A percentile compares a stretch with the other conserved stretches of the same genome.
Evolutionary conservation across 129 eudicot genomes (phyloP).

Genomic region (Mikania micrantha): DNA sequence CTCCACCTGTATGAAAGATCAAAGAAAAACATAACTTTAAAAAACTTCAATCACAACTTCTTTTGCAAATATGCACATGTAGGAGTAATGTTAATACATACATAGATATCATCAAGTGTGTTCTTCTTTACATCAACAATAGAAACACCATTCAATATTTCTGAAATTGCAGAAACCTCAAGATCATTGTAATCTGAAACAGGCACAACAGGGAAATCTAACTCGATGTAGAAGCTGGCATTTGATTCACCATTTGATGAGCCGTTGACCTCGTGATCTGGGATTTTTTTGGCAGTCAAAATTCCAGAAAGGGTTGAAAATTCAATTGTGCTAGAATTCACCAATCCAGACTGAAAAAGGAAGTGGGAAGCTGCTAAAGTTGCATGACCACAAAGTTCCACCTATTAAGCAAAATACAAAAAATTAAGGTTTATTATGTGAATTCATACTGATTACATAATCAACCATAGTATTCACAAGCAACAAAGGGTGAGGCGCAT

Average conservation of each 20-base stretch:
- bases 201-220: slow-evolving; percentile 73
- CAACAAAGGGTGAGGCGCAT: no score
- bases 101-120: slow-evolving; percentile 49
- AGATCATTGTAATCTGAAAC: slow-evolving; percentile 27
- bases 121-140: slow-evolving; percentile 53
- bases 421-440: no score
- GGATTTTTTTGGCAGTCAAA: slow-evolving; percentile 59
- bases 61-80: slow-evolving; percentile 2
- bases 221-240: slow-evolving; percentile 42
- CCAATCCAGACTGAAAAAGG: slow-evolving; percentile 53
- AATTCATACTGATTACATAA: no score
- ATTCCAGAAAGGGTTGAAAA: slow-evolving; percentile 79
- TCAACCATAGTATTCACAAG: no score
- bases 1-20: slow-evolving; percentile 43
- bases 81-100: slow-evolving; percentile 30
- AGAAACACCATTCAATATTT: slow-evolving; percentile 52
- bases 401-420: slow-evolving; percentile 40
- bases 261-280: slow-evolving; percentile 9
- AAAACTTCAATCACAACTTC: background rate
- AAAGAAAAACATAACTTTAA: slow-evolving; percentile 3
- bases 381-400: slow-evolving; percentile 88
- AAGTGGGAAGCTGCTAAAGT: slow-evolving; percentile 86
- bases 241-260: slow-evolving; percentile 18
- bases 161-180: slow-evolving; percentile 42
- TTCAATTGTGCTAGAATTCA: slow-evolving; percentile 47